Conservation (phyloP, 2,329 filamentous ascomycete species). For the Lasiodiplodia theobromae region DNA sequence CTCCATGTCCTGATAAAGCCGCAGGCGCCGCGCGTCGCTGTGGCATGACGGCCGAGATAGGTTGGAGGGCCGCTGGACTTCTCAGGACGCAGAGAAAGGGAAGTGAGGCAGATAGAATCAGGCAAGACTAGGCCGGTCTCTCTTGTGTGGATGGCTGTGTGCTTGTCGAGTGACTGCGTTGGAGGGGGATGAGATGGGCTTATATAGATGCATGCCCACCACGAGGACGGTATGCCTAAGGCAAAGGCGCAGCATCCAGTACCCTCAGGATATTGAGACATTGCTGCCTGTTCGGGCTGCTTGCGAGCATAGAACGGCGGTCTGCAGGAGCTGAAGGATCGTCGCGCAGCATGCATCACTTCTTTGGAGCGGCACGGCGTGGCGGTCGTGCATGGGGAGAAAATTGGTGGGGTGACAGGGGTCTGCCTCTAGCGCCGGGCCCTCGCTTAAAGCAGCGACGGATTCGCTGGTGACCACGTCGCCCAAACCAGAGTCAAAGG, state of each 20-base stretch:
- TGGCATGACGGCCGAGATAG: neutral
- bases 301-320: neutral
- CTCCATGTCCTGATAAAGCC: neutral
- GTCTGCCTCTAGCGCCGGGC: neutral
- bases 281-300: neutral
- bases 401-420: constrained; percentile 3
- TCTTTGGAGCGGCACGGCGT: neutral
- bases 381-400: neutral
- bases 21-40: neutral
- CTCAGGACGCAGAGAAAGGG: neutral
- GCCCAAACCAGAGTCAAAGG: neutral
- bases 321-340: neutral
- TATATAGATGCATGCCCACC: neutral
- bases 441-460: constrained; percentile 4
- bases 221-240: neutral
- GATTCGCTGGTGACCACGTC: neutral
- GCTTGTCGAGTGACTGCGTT: neutral
- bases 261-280: neutral
- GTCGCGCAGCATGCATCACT: neutral
- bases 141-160: neutral
- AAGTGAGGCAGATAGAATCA: neutral
- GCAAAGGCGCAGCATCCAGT: neutral
- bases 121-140: neutral
- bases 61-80: neutral
- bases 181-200: neutral